Evolutionary conservation across 2,329 filamentous ascomycete genomes (phyloP).

Genomic region (Geosmithia putterillii): DNA sequence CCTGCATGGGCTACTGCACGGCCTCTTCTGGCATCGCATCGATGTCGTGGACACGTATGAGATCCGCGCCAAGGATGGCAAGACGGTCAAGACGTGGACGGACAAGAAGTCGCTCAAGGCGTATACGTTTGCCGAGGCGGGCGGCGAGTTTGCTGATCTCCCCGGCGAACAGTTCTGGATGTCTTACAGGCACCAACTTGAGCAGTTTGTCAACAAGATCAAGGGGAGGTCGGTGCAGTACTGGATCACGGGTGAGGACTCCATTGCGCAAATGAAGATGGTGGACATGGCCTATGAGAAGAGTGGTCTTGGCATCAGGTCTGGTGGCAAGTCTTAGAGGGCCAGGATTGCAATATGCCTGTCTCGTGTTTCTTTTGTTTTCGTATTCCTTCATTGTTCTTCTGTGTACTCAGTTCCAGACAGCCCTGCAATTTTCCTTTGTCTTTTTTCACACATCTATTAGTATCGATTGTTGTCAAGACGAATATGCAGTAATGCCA

Average conservation of each 20-base stretch:
- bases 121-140: slow-evolving; percentile 20
- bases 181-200: slow-evolving; percentile 32
- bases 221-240: slow-evolving; percentile 20
- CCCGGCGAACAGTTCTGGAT: slow-evolving; percentile 25
- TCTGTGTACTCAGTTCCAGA: no score
- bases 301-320: slow-evolving; percentile 8
- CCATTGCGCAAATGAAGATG: slow-evolving; percentile 29
- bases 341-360: no score
- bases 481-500: no score
- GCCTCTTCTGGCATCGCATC: slow-evolving; percentile 18
- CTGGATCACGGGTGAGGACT: slow-evolving; percentile 29
- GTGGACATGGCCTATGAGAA: slow-evolving; percentile 34
- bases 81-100: slow-evolving; percentile 10
- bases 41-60: slow-evolving; percentile 20
- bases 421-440: no score
- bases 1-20: slow-evolving; percentile 13
- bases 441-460: no score
- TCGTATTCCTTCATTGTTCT: no score
- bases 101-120: slow-evolving; percentile 16
- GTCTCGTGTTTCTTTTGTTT: no score
- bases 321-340: background rate
- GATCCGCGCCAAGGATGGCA: slow-evolving; percentile 11
- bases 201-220: slow-evolving; percentile 33
- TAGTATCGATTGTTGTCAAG: no score
- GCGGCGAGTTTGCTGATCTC: slow-evolving; percentile 11